Conservation (phyloP, 176 grass and related monocot species). For the Dendrocalamus sinicus region DNA sequence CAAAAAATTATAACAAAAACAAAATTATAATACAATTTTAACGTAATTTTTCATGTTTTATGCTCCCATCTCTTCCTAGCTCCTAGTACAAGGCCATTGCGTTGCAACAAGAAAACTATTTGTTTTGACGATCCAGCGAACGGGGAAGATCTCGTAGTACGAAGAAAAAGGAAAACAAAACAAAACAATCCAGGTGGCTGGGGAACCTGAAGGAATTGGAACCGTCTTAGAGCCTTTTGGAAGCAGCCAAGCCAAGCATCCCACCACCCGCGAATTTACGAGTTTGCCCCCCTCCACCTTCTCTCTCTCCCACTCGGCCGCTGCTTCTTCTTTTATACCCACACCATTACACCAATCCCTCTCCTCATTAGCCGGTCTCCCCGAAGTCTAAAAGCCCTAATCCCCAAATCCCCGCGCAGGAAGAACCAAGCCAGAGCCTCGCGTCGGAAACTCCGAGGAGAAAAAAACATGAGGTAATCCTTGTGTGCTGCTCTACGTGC, state of each 20-base stretch:
- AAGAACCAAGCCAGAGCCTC: too few relatives aligned
- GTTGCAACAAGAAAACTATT: too few relatives aligned
- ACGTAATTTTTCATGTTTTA: too few relatives aligned
- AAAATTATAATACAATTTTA: too few relatives aligned
- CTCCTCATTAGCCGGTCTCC: not conserved
- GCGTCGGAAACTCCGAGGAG: not conserved
- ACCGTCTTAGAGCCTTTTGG: conserved; percentile 41
- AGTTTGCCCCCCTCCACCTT: not conserved
- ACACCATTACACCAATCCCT: not conserved
- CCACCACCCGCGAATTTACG: conserved; percentile 17
- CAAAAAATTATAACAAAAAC: too few relatives aligned
- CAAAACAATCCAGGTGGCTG: not conserved
- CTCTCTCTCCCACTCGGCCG: not conserved
- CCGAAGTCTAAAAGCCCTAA: conserved; percentile 34
- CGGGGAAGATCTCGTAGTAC: too few relatives aligned
- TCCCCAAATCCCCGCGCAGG: conserved; percentile 21
- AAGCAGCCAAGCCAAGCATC: conserved; percentile 19
- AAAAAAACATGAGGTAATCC: conserved; percentile 48
- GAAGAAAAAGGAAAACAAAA: too few relatives aligned
- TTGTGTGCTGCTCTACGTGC: not conserved
- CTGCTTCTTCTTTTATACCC: conserved; percentile 24
- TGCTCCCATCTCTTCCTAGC: too few relatives aligned
- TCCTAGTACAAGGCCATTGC: too few relatives aligned
- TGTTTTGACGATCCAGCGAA: too few relatives aligned
- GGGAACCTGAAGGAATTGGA: conserved; percentile 34